These are phyloP conservation scores for Apiospora koreana DNA, from an alignment of 2,329 filamentous ascomycete genomes.

Conservation along the genomic window DNA sequence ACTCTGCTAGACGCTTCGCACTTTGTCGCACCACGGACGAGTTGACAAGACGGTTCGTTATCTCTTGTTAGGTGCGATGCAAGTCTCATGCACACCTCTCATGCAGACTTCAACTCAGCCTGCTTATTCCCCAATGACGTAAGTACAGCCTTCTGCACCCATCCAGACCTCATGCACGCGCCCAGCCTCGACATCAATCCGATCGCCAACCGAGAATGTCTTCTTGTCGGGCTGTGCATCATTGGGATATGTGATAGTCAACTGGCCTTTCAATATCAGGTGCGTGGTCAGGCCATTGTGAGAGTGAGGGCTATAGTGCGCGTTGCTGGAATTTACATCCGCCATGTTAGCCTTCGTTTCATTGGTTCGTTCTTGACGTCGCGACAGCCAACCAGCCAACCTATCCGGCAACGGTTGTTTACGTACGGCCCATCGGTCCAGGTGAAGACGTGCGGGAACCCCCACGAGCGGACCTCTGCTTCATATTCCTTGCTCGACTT, in stretches of 20 bases:
- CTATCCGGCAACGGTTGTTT: not conserved
- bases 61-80: not conserved
- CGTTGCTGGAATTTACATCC: slow-evolving; percentile 49
- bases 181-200: slow-evolving; percentile 67
- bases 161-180: slow-evolving; percentile 71
- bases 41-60: not conserved
- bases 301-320: slow-evolving; percentile 68
- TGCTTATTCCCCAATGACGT: slow-evolving; percentile 61
- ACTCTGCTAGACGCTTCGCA: not conserved
- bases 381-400: not conserved
- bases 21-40: not conserved
- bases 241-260: slow-evolving; percentile 68
- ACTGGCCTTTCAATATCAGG: slow-evolving; percentile 63
- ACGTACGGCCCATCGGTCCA: slow-evolving; percentile 71
- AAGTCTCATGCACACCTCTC: not conserved
- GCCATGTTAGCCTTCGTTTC: not conserved
- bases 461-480: slow-evolving; percentile 66
- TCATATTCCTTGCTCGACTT: slow-evolving; percentile 45
- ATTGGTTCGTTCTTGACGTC: not conserved
- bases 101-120: not conserved
- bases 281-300: slow-evolving; percentile 69
- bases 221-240: slow-evolving; percentile 56
- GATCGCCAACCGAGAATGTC: slow-evolving; percentile 59
- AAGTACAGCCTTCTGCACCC: slow-evolving; percentile 65
- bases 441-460: slow-evolving; percentile 69